Base-by-base conservation (phyloP, 208 protist genomes). In the Balamuthia mandrillaris region DNA sequence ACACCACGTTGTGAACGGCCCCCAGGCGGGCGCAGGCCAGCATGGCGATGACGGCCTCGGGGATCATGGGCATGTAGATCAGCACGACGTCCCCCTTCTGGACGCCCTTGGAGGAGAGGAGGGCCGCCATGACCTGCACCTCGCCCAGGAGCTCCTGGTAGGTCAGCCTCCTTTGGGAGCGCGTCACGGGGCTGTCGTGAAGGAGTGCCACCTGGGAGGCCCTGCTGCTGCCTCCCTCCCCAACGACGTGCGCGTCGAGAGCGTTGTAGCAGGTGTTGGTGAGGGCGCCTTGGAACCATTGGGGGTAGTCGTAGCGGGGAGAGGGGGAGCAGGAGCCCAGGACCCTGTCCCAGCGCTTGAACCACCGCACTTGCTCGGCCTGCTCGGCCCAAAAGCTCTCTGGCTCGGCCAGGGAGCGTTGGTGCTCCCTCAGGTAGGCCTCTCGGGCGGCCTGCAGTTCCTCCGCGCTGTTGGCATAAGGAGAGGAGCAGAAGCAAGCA, bases 1-100 rank as follows among this genome's bases (percentile, higher is more conserved):
- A 89, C 6, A 89, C 86, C 4, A 89, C 86, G 24, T 41, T 52
- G 31, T 89, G 86, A 72, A 83, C 60, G 5, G 86, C 86, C n/a
- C 51, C 74, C 31, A 81, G 21, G 27, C 72, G 45, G 2, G 82
- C 82, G 35, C 66, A 86, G 2, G 66, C 82, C 21, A 86, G 82
- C 82, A 86, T 86, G 10, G 65, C 82, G 27, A 81, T 54, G 35
- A 81, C n/a, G 0, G 82, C 66, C 60, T 86, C 44, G 6, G 82
- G 82, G n/a, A 86, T 66, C 82, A 86, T 81, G 18, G 82, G 82
- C 82, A 86, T 81, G 68, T 81, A 86, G 47, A 86, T 31, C 21
- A 86, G 49, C 31, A 86, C 82, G 7, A 45, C 54, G 33, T 86
- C 82, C 18, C 82, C 82, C 31, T 54, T 54, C 39, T 52, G 27